Base-by-base conservation (phyloP, 2,329 filamentous ascomycete genomes). In the Fusarium metavorans region DNA sequence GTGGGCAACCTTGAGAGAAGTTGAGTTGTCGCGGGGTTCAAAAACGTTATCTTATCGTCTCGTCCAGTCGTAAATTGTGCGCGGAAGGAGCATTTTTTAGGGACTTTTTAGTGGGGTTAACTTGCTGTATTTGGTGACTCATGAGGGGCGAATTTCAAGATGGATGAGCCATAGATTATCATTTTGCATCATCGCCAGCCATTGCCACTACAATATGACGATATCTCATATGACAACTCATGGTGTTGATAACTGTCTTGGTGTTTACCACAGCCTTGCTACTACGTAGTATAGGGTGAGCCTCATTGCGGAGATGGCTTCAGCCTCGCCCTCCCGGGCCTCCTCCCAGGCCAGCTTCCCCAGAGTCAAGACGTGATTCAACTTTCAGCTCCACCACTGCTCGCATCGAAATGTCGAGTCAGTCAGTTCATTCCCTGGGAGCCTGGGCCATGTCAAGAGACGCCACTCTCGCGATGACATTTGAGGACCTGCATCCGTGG, bases 31-130 rank as follows among this genome's bases (percentile, higher is more conserved):
- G 73, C 73, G 73, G 70, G 73, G 73, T 75, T 75, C 61, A 62
- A 74, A 67, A 62, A 52, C 70, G 70, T 75, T 76, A 76, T 75
- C 73, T 75, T 75, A 76, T 76, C 73, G 18, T 54, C 10, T 32
- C 3, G 27, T 37, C 35, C 35, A 37, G 35, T 54, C 4, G 64
- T 50, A 63, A 56, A 54, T 58, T 43, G 70, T 70, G 52, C 39
- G 63, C 34, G 43, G 35, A 25, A 58, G 71, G 71, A 57, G n/a
- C 13, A 18, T 30, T 57, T 64, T 64, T 75, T 37, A 14, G 34
- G 72, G 45, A 23, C 43, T 39, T 71, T 62, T 63, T 16, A 75
- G 56, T 71, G 72, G 69, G 57, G 60, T 61, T 23, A 18, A 32
- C 18, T 20, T 27, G 8, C 20, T 66, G 32, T 64, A 45, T 61